Conservation (phyloP, 164 flowering plant species). For the Macadamia tetraphylla region DNA sequence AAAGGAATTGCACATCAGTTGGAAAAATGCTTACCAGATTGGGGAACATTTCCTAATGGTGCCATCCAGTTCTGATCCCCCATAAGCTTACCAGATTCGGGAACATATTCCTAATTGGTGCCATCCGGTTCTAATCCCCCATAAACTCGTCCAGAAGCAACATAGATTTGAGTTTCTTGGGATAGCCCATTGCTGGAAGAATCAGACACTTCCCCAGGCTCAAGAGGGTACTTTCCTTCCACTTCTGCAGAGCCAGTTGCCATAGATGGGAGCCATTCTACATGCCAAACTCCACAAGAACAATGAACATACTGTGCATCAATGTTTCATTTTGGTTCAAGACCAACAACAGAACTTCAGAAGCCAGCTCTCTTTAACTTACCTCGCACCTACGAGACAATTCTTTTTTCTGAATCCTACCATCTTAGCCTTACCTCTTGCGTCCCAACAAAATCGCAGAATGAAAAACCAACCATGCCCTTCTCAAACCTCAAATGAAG, state of each 20-base stretch:
- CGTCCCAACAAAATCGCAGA: constrained; percentile 98
- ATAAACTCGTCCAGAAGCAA: constrained; percentile 97
- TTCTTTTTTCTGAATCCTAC: constrained; percentile 90
- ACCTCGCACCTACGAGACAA: constrained; percentile 99
- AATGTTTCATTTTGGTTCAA: background rate
- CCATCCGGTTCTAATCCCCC: constrained; percentile 97
- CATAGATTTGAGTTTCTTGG: constrained; percentile 97
- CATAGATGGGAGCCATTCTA: constrained; percentile 99
- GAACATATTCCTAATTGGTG: constrained; percentile 96
- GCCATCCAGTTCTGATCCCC: no score
- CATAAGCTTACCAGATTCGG: constrained; percentile 68
- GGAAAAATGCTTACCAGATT: no score
- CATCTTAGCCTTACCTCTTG: constrained; percentile 88
- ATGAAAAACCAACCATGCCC: constrained; percentile 98
- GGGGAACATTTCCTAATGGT: no score
- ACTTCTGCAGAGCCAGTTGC: constrained; percentile 91
- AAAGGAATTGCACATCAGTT: background rate
- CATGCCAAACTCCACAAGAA: constrained; percentile 18
- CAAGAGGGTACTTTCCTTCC: constrained; percentile 99
- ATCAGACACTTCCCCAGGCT: constrained; percentile 97
- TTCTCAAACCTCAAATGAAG: constrained; percentile 99
- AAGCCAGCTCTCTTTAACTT: background rate
- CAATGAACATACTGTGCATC: constrained; percentile 1
- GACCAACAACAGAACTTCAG: background rate
- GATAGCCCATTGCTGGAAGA: constrained; percentile 95